Evolutionary conservation across 169 alveolate species (phyloP), one percentile per base, ranked within the genome.

Genomic region (Eimeria sp.): DNA sequence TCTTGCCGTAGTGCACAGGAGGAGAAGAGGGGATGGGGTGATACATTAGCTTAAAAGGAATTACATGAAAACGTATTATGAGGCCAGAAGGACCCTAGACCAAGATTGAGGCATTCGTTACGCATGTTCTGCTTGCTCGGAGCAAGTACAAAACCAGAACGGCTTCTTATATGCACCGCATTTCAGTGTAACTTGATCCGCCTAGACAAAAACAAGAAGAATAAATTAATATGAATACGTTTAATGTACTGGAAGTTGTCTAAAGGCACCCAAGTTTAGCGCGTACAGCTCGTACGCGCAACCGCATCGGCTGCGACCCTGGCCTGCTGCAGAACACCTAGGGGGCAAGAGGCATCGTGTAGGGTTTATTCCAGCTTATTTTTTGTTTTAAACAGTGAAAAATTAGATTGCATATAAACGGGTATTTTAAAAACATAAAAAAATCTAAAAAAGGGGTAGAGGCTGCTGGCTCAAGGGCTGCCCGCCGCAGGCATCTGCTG

Each of bases 241-340:
- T 61, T 16, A 14, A 18, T 61, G 18, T 25, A 61, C n/a, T 11
- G n/a, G n/a, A 61, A 61, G n/a, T 18, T 4, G 7, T 4, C n/a
- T 61, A 13, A 61, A 61, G n/a, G n/a, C 70, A 61, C 7, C 27
- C 70, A 13, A 61, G 9, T 16, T 20, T 61, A 61, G 70, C 9
- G 20, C 20, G 27, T 16, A 20, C 70, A 61, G 70, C 70, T 61
- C 70, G 70, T n/a, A 25, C 70, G 11, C 5, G 70, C 2, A 61
- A 61, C 5, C 9, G 70, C 70, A 61, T 61, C 70, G 70, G 70
- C 70, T 61, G 70, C 70, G 70, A 61, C 70, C 70, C 70, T 61
- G 70, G 70, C 70, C 70, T 61, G n/a, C 20, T 1, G 70, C 9
- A 61, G 27, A 61, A 20, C 70, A 61, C 70, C 61, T 1, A 54